Conservation (phyloP, 1,139 yeast species). For the Debaryomycetaceae sp. region DNA sequence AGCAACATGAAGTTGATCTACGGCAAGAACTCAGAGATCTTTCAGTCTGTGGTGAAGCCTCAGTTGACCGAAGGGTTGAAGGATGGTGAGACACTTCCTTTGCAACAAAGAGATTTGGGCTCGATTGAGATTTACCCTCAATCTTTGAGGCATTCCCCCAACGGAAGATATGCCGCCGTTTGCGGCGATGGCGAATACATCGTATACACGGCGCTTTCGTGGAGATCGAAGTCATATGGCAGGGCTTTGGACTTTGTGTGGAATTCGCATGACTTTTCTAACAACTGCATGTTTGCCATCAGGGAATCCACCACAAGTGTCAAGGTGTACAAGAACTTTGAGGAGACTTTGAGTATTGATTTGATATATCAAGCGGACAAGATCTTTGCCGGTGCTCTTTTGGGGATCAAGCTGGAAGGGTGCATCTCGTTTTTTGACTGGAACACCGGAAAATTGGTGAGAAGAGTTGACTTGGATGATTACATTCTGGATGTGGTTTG, state of each 20-base stretch:
- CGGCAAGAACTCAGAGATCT: constrained; percentile 89
- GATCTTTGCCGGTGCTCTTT: constrained; percentile 79
- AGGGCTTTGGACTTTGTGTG: constrained; percentile 88
- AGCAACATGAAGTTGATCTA: constrained; percentile 85
- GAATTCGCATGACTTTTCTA: constrained; percentile 70
- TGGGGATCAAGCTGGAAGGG: constrained; percentile 78
- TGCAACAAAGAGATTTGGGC: constrained; percentile 86
- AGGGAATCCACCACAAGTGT: constrained; percentile 66
- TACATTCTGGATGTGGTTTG: constrained; percentile 80
- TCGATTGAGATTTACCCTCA: constrained; percentile 90
- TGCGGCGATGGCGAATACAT: constrained; percentile 98
- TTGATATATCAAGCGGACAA: constrained; percentile 74
- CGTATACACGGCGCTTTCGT: constrained; percentile 92
- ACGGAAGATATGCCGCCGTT: constrained; percentile 95
- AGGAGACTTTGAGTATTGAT: constrained; percentile 65
- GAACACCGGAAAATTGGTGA: constrained; percentile 80
- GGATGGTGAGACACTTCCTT: constrained; percentile 76
- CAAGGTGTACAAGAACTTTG: constrained; percentile 76
- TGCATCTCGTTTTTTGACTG: constrained; percentile 89
- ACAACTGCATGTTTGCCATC: constrained; percentile 77
- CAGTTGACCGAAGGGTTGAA: constrained; percentile 56
- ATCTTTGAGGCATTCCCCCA: constrained; percentile 84
- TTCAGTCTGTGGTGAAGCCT: constrained; percentile 75
- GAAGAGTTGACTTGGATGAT: constrained; percentile 72
- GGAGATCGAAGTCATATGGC: constrained; percentile 96